Evolutionary conservation across 2,329 filamentous ascomycete species (phyloP).

Genomic region (Botrytis porri): DNA sequence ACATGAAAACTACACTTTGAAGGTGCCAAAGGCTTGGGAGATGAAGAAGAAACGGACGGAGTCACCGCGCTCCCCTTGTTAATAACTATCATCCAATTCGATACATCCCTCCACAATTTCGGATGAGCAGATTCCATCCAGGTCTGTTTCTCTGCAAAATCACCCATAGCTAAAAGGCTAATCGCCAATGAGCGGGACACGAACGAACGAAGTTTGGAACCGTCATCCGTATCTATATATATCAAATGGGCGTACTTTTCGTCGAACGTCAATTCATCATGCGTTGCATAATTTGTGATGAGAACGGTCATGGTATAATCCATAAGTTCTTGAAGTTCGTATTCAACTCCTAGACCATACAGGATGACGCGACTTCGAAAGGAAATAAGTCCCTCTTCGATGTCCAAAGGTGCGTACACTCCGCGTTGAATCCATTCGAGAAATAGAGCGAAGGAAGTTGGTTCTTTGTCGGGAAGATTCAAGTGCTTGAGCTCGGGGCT

Average conservation of each 20-base stretch:
- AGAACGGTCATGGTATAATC: constrained; percentile 8
- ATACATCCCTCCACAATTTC: background rate
- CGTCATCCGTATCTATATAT: background rate
- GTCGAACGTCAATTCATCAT: background rate
- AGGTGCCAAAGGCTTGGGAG: background rate
- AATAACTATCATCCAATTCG: background rate
- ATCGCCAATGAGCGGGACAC: background rate
- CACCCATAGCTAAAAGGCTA: background rate
- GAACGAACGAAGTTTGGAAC: constrained; percentile 3
- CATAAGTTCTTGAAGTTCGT: background rate
- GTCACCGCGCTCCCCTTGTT: background rate
- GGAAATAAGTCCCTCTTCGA: background rate
- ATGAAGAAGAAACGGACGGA: background rate
- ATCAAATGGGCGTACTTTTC: background rate
- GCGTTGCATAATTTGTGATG: background rate
- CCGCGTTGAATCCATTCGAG: background rate
- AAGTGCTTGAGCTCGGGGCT: background rate
- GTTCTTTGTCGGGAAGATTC: background rate
- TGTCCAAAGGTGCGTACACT: background rate
- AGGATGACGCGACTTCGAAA: background rate
- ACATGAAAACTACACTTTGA: constrained; percentile 12
- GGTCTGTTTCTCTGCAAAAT: background rate
- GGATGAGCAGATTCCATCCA: background rate
- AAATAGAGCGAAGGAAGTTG: background rate
- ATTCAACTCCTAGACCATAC: background rate